Evolutionary conservation across 441 rosid genomes (phyloP), one percentile per base, ranked within the genome.

Genomic region (Syzygium syzygioides): DNA sequence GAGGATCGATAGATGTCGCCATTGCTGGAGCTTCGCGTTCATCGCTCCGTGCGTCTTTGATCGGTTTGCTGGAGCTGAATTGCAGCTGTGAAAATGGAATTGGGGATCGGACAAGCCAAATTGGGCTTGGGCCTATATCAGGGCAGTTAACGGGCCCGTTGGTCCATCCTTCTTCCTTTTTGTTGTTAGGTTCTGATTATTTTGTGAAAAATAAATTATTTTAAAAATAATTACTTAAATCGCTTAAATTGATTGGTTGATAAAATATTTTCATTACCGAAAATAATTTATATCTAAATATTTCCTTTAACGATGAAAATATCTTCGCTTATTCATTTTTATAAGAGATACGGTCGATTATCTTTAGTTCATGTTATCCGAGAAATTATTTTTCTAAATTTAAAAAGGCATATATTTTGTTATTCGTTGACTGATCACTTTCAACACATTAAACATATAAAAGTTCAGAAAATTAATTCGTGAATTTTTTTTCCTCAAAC

Each of bases 11-110:
- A 93, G 90, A 85, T 86, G 89, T 53, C 90, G 91, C 93, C 96
- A 96, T 92, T 89, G 92, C 59, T 87, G 96, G 87, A 94, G 87
- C 89, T 92, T 92, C 84, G 85, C 2, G 45, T 85, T 91, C 94
- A 93, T 91, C 89, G 84, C 89, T 90, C 55, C n/a, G 83, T 10
- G 48, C 48, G 79, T 6, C 52, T 41, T 0, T 25, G 83, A 71
- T 71, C 83, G n/a, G 83, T 23, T 71, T 71, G 52, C 11, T 23
- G 52, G n/a, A 71, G 52, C 52, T 20, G 17, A 71, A 1, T 45
- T 37, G 83, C 17, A 5, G 83, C 11, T 71, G 83, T 11, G 52
- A 71, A 37, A 71, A 37, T 71, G 83, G 52, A 26, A 37, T 23
- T 37, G 52, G n/a, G n/a, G 48, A 37, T 20, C n/a, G 80, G n/a